A percentile compares a stretch with the other conserved stretches of the same genome.
Evolutionary conservation across 2,329 filamentous ascomycete species (phyloP).

Genomic region (Epichloe sibirici): DNA sequence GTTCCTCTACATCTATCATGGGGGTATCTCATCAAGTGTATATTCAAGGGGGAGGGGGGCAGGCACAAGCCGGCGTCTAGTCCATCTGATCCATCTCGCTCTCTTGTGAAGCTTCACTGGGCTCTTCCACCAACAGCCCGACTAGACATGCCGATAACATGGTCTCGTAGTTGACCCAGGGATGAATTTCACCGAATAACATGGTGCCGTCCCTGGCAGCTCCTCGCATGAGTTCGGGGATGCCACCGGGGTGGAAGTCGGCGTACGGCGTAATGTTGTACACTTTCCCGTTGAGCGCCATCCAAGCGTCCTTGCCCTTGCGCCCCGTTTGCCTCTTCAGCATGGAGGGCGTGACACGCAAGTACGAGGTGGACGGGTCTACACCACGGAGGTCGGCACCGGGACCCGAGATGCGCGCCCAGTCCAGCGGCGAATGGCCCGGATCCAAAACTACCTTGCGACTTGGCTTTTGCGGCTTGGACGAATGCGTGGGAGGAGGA

Average conservation of each 20-base stretch:
- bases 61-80: constrained; percentile 15
- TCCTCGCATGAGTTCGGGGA: constrained; percentile 55
- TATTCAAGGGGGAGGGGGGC: not conserved
- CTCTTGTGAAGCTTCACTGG: constrained; percentile 21
- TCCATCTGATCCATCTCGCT: constrained; percentile 51
- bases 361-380: constrained; percentile 36
- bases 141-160: constrained; percentile 54
- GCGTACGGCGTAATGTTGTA: constrained; percentile 90
- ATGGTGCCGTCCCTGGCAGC: constrained; percentile 50
- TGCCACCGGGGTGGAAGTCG: constrained; percentile 81
- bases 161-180: constrained; percentile 62
- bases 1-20: not conserved
- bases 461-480: constrained; percentile 41
- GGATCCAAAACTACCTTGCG: constrained; percentile 74
- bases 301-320: constrained; percentile 82
- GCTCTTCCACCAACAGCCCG: constrained; percentile 50
- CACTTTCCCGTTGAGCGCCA: constrained; percentile 74
- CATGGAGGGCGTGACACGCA: constrained; percentile 72
- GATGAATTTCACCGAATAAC: constrained; percentile 55
- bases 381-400: constrained; percentile 55
- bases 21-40: constrained; percentile 5
- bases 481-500: constrained; percentile 41
- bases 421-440: constrained; percentile 89
- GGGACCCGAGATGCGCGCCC: constrained; percentile 66
- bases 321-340: constrained; percentile 70